phyloP scores from a whole-genome alignment of 495 filamentous ascomycete species.

The Schizothecium vesticola region DNA sequence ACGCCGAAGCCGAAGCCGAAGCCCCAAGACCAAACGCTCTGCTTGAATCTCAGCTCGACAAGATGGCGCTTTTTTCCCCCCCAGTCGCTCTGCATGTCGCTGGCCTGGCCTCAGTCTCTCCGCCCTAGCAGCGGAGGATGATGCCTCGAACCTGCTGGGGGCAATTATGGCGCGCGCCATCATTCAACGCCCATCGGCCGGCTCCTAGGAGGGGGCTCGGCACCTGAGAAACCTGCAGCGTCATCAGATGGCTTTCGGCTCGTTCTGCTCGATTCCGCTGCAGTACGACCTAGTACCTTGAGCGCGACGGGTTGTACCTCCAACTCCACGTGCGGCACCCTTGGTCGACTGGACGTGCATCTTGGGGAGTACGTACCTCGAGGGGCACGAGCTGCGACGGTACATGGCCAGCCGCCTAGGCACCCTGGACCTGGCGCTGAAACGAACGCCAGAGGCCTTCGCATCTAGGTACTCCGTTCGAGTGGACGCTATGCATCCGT shows the following conservation, averaged over 20 bases:
- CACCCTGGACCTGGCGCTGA: conserved; percentile 29
- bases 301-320: conserved; percentile 19
- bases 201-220: neutral
- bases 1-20: neutral
- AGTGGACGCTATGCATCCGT: neutral
- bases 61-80: too few relatives aligned
- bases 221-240: neutral
- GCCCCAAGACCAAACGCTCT: neutral
- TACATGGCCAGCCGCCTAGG: conserved; percentile 12
- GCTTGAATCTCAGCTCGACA: neutral
- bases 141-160: neutral
- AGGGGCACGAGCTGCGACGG: neutral
- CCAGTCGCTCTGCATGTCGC: neutral
- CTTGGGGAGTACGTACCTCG: conserved; percentile 15
- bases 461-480: neutral
- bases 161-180: neutral
- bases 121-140: neutral
- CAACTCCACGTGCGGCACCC: conserved; percentile 23
- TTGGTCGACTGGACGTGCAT: conserved; percentile 22
- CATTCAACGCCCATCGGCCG: neutral
- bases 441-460: conserved; percentile 20
- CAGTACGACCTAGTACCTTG: conserved; percentile 23
- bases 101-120: neutral
- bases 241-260: neutral
- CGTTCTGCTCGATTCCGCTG: neutral